phyloP scores from a whole-genome alignment of 1,284 basidiomycete genomes.

The Fomitopsis betulina region DNA sequence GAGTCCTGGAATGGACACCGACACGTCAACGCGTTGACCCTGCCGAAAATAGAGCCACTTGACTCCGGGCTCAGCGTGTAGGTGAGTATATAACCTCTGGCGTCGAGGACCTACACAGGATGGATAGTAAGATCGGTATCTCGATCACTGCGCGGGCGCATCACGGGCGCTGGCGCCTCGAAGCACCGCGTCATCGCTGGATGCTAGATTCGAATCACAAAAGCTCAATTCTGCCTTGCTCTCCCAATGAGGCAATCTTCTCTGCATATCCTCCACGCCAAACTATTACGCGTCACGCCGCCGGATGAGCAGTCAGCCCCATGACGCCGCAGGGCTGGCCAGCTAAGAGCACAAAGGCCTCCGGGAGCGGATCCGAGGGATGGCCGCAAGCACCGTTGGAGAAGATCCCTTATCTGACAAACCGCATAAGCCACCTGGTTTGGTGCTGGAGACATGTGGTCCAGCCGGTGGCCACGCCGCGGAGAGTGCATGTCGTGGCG shows the following conservation, averaged over 20 bases:
- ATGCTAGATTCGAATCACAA: background rate
- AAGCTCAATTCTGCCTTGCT: background rate
- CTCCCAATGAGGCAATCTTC: background rate
- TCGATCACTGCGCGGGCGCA: background rate
- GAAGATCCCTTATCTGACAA: background rate
- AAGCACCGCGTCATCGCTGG: background rate
- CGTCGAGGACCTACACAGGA: background rate
- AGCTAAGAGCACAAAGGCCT: background rate
- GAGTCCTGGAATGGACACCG: background rate
- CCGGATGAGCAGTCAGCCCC: background rate
- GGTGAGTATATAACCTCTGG: background rate
- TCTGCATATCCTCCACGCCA: background rate
- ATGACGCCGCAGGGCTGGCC: background rate
- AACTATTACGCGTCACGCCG: too few species aligned
- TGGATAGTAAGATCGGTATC: conserved; percentile 5
- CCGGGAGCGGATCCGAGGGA: background rate
- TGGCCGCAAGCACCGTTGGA: background rate
- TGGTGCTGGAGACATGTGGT: background rate
- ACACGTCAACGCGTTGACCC: too few species aligned
- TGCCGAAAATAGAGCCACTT: background rate
- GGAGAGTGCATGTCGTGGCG: background rate
- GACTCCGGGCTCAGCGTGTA: background rate
- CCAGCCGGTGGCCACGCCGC: background rate
- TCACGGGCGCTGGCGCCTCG: background rate
- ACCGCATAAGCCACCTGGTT: background rate